phyloP scores from a whole-genome alignment of 1,284 basidiomycete species.

The Ustilago lituana region DNA sequence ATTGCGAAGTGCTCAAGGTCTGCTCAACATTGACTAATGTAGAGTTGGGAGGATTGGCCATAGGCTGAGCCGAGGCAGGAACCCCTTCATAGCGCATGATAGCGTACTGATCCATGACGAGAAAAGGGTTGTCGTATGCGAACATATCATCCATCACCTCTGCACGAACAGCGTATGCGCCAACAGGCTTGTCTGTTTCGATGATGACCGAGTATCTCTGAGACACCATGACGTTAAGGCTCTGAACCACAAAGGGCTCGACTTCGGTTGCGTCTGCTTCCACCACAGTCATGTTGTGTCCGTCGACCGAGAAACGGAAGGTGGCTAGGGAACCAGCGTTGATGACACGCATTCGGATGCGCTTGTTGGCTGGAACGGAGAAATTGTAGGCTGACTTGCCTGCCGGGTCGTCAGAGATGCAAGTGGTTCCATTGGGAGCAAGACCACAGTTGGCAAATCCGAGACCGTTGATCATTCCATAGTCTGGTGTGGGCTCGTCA shows the following conservation, averaged over 20 bases:
- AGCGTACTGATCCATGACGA: conserved; percentile 67
- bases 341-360: conserved; percentile 73
- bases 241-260: conserved; percentile 68
- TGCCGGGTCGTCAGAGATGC: conserved; percentile 33
- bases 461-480: conserved; percentile 72
- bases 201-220: conserved; percentile 72
- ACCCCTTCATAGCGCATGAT: conserved; percentile 67
- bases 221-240: conserved; percentile 69
- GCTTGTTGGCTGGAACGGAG: conserved; percentile 61
- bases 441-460: conserved; percentile 62
- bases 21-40: conserved; percentile 30
- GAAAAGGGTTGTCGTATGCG: conserved; percentile 63
- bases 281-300: conserved; percentile 70
- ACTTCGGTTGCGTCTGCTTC: conserved; percentile 71
- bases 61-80: conserved; percentile 47
- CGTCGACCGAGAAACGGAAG: conserved; percentile 69
- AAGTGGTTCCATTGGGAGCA: conserved; percentile 48
- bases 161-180: conserved; percentile 58
- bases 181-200: conserved; percentile 37
- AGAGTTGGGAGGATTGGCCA: conserved; percentile 13
- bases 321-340: conserved; percentile 49
- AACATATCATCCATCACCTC: conserved; percentile 69
- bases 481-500: conserved; percentile 66
- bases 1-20: conserved; percentile 27
- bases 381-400: conserved; percentile 42